Percentiles rank a stretch among this genome's conserved stretches.
These are phyloP conservation scores for Calamus simplicifolius DNA, from an alignment of 176 grass and related monocot genomes.

Conservation along the genomic window DNA sequence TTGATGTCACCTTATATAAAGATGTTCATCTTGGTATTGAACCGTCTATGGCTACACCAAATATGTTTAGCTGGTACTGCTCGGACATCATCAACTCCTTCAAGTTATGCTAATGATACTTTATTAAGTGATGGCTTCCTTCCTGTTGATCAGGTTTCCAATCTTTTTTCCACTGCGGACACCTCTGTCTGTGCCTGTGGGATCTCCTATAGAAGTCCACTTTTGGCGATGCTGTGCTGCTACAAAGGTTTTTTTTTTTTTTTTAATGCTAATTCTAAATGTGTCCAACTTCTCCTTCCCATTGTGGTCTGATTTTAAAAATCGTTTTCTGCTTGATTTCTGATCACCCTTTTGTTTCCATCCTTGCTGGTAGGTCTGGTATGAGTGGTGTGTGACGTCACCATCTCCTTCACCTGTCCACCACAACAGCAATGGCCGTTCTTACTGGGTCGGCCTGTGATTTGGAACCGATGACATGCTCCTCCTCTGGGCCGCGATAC, in stretches of 20 bases:
- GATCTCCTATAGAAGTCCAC: constrained; percentile 70
- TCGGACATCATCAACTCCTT: constrained; percentile 4
- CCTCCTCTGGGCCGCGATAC: too few relatives aligned
- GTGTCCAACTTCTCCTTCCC: neutral
- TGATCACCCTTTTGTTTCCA: neutral
- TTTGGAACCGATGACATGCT: too few relatives aligned
- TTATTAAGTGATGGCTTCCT: neutral
- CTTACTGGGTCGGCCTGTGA: constrained; percentile 93
- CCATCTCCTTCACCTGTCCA: constrained; percentile 62
- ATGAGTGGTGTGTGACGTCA: constrained; percentile 74
- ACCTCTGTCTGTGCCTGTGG: constrained; percentile 45
- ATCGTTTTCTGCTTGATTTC: neutral
- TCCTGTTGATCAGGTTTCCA: constrained; percentile 56
- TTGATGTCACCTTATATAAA: constrained; percentile 74
- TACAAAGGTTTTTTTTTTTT: constrained; percentile 50
- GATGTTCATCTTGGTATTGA: constrained; percentile 98
- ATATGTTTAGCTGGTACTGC: constrained; percentile 96
- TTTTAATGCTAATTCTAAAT: neutral
- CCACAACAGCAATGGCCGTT: constrained; percentile 91
- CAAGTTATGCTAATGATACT: neutral
- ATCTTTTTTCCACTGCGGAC: constrained; percentile 91
- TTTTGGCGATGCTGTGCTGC: constrained; percentile 82
- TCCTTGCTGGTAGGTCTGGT: constrained; percentile 63
- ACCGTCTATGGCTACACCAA: constrained; percentile 82
- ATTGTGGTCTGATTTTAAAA: neutral